Conservation (phyloP, 768 basidiomycete species). For the Crucibulum laeve region DNA sequence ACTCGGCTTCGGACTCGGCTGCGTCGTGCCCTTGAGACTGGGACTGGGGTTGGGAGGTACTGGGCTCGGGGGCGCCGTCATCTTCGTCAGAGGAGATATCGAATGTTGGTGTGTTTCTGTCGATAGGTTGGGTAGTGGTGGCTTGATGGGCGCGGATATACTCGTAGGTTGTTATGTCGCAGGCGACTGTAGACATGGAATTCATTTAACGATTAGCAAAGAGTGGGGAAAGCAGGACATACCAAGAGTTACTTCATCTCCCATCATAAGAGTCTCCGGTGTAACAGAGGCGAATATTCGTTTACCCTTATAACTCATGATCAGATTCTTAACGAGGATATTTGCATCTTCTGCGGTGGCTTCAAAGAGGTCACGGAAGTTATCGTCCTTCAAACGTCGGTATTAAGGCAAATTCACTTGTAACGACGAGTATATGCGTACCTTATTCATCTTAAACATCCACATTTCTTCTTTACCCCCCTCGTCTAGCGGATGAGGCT, state of each 20-base stretch:
- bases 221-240: conserved; percentile 13
- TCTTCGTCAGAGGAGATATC: conserved; percentile 21
- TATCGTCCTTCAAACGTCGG: conserved; percentile 45
- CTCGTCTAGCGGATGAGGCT: conserved; percentile 54
- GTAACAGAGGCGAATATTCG: conserved; percentile 69
- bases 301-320: conserved; percentile 57
- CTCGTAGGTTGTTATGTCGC: conserved; percentile 56
- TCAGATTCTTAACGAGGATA: conserved; percentile 45
- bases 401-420: neutral
- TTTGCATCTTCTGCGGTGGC: conserved; percentile 58
- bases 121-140: conserved; percentile 5
- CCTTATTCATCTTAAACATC: conserved; percentile 57
- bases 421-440: conserved; percentile 20
- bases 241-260: conserved; percentile 69
- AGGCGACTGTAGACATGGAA: conserved; percentile 47
- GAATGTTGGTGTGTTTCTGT: conserved; percentile 3
- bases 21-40: conserved; percentile 9
- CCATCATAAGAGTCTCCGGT: conserved; percentile 60
- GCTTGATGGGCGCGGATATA: conserved; percentile 43
- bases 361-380: conserved; percentile 62
- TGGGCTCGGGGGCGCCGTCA: conserved; percentile 6
- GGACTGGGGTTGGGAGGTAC: conserved; percentile 4
- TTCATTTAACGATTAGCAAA: conserved; percentile 1
- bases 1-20: conserved; percentile 32
- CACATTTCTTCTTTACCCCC: conserved; percentile 34